Conservation (phyloP, 176 grass and related monocot species). For the Avena sativa region DNA sequence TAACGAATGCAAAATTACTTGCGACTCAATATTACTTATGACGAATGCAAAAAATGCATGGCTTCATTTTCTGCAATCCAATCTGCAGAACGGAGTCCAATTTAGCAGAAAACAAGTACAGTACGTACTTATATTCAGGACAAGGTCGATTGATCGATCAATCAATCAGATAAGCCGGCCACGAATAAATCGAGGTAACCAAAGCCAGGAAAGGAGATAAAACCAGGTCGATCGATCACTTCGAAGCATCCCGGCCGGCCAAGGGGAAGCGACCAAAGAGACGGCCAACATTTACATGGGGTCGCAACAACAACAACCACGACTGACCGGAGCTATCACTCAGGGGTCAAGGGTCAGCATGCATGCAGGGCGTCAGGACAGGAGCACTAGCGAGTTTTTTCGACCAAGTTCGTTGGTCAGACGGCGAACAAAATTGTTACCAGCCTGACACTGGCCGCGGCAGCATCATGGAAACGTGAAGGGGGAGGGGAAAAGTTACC, state of each 20-base stretch:
- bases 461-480: constrained; percentile 2
- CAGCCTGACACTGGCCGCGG: background rate
- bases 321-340: background rate
- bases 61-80: background rate
- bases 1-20: too few relatives aligned
- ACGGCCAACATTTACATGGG: constrained; percentile 8
- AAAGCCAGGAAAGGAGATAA: background rate
- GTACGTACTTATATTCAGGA: background rate
- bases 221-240: background rate
- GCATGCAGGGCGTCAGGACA: constrained; percentile 2
- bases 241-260: background rate
- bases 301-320: background rate
- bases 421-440: constrained; percentile 41
- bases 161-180: background rate
- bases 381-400: constrained; percentile 12
- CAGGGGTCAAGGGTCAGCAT: background rate
- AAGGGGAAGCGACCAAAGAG: constrained; percentile 32
- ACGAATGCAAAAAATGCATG: too few relatives aligned
- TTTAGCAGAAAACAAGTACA: too few relatives aligned
- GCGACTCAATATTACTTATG: too few relatives aligned
- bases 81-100: background rate
- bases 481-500: background rate
- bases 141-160: background rate
- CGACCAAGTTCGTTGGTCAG: constrained; percentile 30
- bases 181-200: background rate